Evolutionary conservation across 2,329 filamentous ascomycete genomes (phyloP).

Genomic region (Fonsecaea multimorphosa): DNA sequence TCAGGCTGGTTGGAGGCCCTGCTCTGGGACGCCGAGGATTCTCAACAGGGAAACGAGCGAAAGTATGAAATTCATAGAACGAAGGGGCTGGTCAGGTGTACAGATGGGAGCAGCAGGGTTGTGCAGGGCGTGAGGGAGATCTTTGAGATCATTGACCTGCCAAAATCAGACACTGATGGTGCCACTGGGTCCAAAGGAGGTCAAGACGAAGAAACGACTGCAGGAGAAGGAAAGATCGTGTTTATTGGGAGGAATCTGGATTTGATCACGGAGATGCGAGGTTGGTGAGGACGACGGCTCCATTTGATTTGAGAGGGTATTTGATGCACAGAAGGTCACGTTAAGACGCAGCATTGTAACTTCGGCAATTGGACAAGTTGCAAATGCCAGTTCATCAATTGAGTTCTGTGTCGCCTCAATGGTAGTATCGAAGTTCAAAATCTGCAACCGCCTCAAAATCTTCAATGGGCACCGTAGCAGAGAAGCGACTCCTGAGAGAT

Average conservation of each 20-base stretch:
- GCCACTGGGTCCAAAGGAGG: background rate
- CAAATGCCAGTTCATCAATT: slow-evolving; percentile 6
- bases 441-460: background rate
- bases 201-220: background rate
- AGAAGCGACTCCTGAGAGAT: background rate
- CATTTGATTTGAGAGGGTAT: background rate
- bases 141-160: slow-evolving; percentile 81
- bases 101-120: slow-evolving; percentile 71
- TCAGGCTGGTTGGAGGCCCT: slow-evolving; percentile 83
- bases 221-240: slow-evolving; percentile 49
- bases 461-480: background rate
- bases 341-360: background rate
- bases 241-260: slow-evolving; percentile 54
- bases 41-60: slow-evolving; percentile 37
- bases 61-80: slow-evolving; percentile 82
- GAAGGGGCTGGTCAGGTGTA: slow-evolving; percentile 72
- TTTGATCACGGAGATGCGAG: slow-evolving; percentile 31
- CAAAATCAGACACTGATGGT: slow-evolving; percentile 39
- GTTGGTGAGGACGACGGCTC: background rate
- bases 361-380: background rate
- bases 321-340: background rate
- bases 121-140: slow-evolving; percentile 92
- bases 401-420: slow-evolving; percentile 23
- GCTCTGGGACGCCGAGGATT: slow-evolving; percentile 69
- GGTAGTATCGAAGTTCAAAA: background rate